Evolutionary conservation across 768 basidiomycete species (phyloP), one percentile per base, ranked within the genome.

Genomic region (Lactarius evosmus): DNA sequence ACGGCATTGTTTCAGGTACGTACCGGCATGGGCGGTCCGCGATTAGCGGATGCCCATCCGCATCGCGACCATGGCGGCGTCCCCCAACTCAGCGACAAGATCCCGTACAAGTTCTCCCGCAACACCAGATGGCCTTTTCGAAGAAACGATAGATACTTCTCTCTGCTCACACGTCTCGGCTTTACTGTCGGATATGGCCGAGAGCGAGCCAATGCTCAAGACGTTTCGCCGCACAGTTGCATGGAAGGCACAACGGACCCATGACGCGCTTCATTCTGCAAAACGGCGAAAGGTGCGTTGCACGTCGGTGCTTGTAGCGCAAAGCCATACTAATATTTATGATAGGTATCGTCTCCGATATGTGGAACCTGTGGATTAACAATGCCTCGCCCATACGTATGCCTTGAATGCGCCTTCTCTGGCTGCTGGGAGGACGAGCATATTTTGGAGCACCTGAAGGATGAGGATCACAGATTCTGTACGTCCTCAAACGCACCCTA

Each of bases 341-440:
- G 5, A 1, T 49, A 87, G 85, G 71, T 82, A 36, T 73, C 87
- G 4, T 77, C 80, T 19, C 91, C 91, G 12, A 74, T 79, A 3
- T 93, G 91, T 70, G 82, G 80, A 9, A 80, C 77, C 14, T 93
- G 91, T 70, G 74, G 76, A 9, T 56, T 78, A 1, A 70, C 83
- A 1, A 76, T 91, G 33, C 76, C 83, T 1, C 78, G 89, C 27
- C 88, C 91, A 0, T 85, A 88, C 69, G 85, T 82, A 3, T 93
- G 91, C 67, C 75, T 93, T 7, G 80, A 85, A n/a, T 93, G 91
- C 69, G 70, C 82, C 4, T 88, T 79, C 70, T 77, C 81, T 11
- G 90, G 86, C 7, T 92, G 91, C 66, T 93, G 90, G 90, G 65
- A 72, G 14, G 77, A 76, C 49, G 78, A 78, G 3, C 91, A 93